Conservation (phyloP, 176 grass and related monocot genomes). For the Cocos nucifera region DNA sequence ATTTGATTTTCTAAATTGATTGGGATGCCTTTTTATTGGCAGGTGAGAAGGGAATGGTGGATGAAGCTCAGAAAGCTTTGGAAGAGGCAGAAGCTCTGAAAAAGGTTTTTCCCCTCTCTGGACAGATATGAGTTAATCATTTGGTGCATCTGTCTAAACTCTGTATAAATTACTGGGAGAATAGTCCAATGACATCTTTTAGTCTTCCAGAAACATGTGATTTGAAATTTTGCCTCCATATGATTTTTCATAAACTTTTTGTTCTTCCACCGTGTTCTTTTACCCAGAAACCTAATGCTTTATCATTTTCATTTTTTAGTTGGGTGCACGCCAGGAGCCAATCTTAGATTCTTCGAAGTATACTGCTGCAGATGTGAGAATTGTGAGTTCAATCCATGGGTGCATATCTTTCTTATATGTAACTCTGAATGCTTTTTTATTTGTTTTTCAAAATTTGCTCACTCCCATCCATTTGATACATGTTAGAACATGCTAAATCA, state of each 20-base stretch:
- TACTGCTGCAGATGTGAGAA: conserved; percentile 20
- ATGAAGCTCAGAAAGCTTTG: conserved; percentile 26
- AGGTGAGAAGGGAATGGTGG: conserved; percentile 29
- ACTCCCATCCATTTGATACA: too few species aligned
- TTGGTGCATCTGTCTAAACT: too few species aligned
- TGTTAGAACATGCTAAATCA: too few species aligned
- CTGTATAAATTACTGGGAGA: too few species aligned
- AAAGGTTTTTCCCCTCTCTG: conserved; percentile 19
- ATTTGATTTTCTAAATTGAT: not conserved
- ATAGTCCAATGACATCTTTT: too few species aligned
- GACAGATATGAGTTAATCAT: not conserved
- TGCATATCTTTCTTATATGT: too few species aligned
- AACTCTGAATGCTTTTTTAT: too few species aligned
- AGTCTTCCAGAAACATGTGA: too few species aligned
- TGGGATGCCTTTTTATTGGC: not conserved
- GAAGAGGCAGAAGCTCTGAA: conserved; percentile 31
- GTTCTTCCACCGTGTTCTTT: not conserved
- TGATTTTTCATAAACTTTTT: not conserved
- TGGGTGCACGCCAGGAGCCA: conserved; percentile 18
- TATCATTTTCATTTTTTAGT: not conserved
- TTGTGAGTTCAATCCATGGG: conserved; percentile 10
- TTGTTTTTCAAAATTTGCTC: too few species aligned
- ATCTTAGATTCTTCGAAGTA: conserved; percentile 14
- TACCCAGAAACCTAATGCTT: not conserved
- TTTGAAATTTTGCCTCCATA: not conserved